Evolutionary conservation across 192 early-diverging fungal genomes (phyloP).

Genomic region (Podila epigama): DNA sequence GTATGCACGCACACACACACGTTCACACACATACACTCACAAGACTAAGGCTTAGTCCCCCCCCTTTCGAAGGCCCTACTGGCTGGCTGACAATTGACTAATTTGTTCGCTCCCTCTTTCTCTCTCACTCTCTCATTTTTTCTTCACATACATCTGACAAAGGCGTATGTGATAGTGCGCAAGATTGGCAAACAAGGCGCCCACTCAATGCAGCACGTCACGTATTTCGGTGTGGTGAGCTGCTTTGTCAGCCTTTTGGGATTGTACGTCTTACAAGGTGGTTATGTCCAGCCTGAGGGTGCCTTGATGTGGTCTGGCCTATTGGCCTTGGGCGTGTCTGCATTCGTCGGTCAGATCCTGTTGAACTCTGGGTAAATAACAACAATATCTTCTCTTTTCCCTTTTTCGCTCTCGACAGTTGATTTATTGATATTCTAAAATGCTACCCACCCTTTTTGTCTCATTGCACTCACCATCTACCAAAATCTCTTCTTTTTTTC

Average conservation of each 20-base stretch:
- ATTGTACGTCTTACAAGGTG: constrained; percentile 39
- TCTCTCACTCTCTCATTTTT: neutral
- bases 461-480: neutral
- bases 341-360: constrained; percentile 77
- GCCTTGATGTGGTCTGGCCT: constrained; percentile 58
- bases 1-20: no score
- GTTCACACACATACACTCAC: neutral
- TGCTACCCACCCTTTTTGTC: constrained; percentile 2
- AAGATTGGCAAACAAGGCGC: constrained; percentile 70
- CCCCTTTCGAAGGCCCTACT: no score
- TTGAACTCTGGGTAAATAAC: constrained; percentile 70
- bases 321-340: constrained; percentile 58
- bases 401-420: neutral
- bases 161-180: constrained; percentile 76
- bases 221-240: constrained; percentile 76
- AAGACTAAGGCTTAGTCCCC: no score
- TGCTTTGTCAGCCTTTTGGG: constrained; percentile 58
- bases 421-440: no score
- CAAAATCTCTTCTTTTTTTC: neutral
- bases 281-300: constrained; percentile 49
- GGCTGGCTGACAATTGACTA: no score
- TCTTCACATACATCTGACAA: no score
- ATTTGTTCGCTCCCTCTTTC: neutral
- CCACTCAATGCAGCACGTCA: constrained; percentile 81
- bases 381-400: neutral